These are phyloP conservation scores for Dactylellina parvicollis DNA, from an alignment of 2,329 filamentous ascomycete genomes.

Conservation along the genomic window DNA sequence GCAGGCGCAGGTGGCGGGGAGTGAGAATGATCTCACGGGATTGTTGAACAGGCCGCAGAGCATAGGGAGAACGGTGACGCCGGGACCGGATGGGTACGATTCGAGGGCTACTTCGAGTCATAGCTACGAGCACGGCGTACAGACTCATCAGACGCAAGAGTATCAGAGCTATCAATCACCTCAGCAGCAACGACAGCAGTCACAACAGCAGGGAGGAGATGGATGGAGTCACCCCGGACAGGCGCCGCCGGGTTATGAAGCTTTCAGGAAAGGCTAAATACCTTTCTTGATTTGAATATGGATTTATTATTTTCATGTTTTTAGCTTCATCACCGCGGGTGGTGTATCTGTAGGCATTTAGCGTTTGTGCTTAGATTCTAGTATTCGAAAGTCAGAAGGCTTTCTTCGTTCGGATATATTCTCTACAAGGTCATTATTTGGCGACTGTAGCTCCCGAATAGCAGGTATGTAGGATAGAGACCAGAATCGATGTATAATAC, in stretches of 20 bases:
- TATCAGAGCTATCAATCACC: background rate
- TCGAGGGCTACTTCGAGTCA: constrained; percentile 14
- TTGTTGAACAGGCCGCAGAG: constrained; percentile 17
- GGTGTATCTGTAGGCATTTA: too few species aligned
- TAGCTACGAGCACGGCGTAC: background rate
- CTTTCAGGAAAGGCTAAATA: background rate
- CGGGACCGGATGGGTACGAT: constrained; percentile 19
- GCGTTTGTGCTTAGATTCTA: too few species aligned
- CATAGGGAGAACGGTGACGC: constrained; percentile 11
- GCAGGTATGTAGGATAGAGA: too few species aligned
- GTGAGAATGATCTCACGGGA: constrained; percentile 37
- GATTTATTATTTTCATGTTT: too few species aligned
- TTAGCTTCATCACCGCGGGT: too few species aligned
- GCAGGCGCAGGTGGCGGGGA: constrained; percentile 9
- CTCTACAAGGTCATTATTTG: too few species aligned
- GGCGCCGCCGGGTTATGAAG: background rate
- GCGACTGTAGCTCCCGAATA: too few species aligned
- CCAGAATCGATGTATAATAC: too few species aligned
- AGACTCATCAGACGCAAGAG: background rate
- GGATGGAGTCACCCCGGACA: background rate
- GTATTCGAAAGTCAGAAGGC: too few species aligned
- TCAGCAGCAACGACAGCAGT: background rate
- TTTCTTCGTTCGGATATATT: too few species aligned
- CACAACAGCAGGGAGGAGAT: background rate
- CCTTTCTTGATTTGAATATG: too few species aligned